Conservation (phyloP, 148 eudicot species). For the Rhododendron ovatum region DNA sequence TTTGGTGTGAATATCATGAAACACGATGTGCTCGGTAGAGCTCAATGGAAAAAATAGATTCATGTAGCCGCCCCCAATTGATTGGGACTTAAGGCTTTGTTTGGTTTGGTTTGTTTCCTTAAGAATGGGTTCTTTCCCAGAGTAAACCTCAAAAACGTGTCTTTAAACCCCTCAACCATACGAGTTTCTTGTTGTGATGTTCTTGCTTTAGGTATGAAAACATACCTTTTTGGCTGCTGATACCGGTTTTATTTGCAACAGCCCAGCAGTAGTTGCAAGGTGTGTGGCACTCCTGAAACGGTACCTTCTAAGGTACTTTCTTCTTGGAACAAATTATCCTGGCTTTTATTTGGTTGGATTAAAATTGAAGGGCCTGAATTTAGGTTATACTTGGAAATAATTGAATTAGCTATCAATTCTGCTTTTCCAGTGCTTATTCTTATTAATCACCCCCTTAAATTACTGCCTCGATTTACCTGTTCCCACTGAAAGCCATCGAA, state of each 20-base stretch:
- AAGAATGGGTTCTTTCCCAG: background rate
- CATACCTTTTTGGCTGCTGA: constrained; percentile 11
- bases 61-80: background rate
- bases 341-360: background rate
- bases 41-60: background rate
- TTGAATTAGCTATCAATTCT: background rate
- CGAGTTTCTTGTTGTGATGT: background rate
- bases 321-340: background rate
- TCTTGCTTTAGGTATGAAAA: constrained; percentile 9
- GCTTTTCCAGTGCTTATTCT: background rate
- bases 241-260: constrained; percentile 31
- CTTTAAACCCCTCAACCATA: background rate
- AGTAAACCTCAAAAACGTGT: background rate
- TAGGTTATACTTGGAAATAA: background rate
- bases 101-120: background rate
- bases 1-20: background rate
- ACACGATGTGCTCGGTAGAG: background rate
- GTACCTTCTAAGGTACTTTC: constrained; percentile 66
- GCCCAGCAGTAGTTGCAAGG: constrained; percentile 96
- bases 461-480: background rate
- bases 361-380: background rate
- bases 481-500: background rate
- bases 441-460: background rate
- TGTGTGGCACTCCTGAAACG: constrained; percentile 89
- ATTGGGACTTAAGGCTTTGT: background rate